A percentile compares a stretch with the other conserved stretches of the same genome.
Evolutionary conservation across 257 asterid species (phyloP).

Genomic region (Gynochthodes officinalis): DNA sequence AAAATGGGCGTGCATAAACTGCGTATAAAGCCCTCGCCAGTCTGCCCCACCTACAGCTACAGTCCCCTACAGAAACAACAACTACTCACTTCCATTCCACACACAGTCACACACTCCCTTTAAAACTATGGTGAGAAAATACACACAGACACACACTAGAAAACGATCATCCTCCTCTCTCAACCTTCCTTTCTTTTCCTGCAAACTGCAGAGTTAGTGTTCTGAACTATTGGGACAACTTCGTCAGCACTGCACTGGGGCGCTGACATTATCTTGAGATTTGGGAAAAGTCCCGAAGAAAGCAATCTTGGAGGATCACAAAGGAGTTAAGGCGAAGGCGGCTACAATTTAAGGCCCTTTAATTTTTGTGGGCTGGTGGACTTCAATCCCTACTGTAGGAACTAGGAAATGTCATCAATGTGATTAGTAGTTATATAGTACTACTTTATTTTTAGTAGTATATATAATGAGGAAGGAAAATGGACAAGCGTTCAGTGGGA

Average conservation of each 20-base stretch:
- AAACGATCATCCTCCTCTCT: constrained; percentile 29
- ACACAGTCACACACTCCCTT: constrained; percentile 4
- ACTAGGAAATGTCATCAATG: constrained; percentile 17
- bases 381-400: not conserved
- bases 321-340: constrained; percentile 73
- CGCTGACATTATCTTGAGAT: constrained; percentile 34
- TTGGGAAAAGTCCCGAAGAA: constrained; percentile 18
- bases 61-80: constrained; percentile 28
- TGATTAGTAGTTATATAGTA: not conserved
- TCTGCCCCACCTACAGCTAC: constrained; percentile 7
- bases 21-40: constrained; percentile 34
- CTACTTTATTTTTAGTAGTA: not conserved
- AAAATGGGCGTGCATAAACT: constrained; percentile 37
- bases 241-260: constrained; percentile 34
- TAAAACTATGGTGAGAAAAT: constrained; percentile 20
- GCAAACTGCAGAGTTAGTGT: constrained; percentile 34
- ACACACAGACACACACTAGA: constrained; percentile 24
- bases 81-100: constrained; percentile 3
- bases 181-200: constrained; percentile 30
- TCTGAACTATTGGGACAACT: constrained; percentile 41
- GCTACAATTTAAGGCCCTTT: constrained; percentile 47
- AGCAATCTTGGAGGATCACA: constrained; percentile 43
- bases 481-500: not conserved
- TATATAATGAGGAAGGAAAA: not conserved
- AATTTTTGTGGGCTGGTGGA: constrained; percentile 25